A percentile compares a stretch with the other conserved stretches of the same genome.
Evolutionary conservation across 2,329 filamentous ascomycete species (phyloP).

Genomic region (Penicillium sp.): DNA sequence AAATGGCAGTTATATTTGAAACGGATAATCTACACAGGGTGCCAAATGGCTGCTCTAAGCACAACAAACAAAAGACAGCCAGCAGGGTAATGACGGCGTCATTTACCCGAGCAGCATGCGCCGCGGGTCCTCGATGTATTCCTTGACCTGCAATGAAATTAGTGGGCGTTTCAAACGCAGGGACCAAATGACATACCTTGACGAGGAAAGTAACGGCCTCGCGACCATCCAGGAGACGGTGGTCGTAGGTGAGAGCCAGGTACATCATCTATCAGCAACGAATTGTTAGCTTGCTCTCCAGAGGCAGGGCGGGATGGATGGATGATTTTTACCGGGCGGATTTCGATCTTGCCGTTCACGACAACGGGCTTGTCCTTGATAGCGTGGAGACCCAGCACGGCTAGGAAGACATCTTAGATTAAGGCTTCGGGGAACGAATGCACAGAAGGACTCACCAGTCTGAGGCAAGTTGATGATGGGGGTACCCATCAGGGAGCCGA

Average conservation of each 20-base stretch:
- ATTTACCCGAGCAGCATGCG: slow-evolving; percentile 71
- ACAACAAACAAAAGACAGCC: slow-evolving; percentile 14
- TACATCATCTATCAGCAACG: slow-evolving; percentile 80
- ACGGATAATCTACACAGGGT: slow-evolving; percentile 32
- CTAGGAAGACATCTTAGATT: slow-evolving; percentile 28
- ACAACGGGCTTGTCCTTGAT: slow-evolving; percentile 93
- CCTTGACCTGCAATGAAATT: slow-evolving; percentile 63
- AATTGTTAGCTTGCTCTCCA: slow-evolving; percentile 11
- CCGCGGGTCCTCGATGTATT: slow-evolving; percentile 92
- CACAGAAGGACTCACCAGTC: slow-evolving; percentile 53
- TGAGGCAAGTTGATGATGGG: slow-evolving; percentile 98
- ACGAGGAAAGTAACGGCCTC: slow-evolving; percentile 96
- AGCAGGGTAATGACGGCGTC: not conserved
- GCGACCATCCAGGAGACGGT: slow-evolving; percentile 89
- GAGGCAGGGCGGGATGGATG: not conserved
- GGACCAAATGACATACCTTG: slow-evolving; percentile 55
- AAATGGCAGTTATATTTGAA: slow-evolving; percentile 22
- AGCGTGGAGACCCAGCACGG: slow-evolving; percentile 88
- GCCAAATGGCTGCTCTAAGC: slow-evolving; percentile 16
- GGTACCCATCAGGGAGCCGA: slow-evolving; percentile 94
- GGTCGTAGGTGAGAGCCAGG: slow-evolving; percentile 94
- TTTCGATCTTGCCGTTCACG: slow-evolving; percentile 90
- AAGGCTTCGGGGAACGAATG: not conserved
- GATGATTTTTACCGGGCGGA: slow-evolving; percentile 65
- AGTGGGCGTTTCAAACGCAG: slow-evolving; percentile 7